A percentile compares a stretch with the other conserved stretches of the same genome.
Conservation (phyloP, 805 yeast species). For the Diddensiella santjacobensis region DNA sequence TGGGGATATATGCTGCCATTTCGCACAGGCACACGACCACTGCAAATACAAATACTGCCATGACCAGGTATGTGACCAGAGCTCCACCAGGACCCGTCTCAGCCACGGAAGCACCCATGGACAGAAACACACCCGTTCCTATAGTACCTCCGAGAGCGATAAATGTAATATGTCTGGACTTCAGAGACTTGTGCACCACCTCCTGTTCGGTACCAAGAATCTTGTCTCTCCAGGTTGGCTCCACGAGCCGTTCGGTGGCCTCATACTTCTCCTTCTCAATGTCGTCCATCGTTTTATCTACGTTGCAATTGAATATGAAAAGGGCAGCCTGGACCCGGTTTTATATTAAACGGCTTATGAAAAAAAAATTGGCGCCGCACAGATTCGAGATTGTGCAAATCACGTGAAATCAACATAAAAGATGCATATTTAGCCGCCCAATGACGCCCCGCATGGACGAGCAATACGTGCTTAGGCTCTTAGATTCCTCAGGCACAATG, state of each 20-base stretch:
- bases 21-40: conserved; percentile 57
- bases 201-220: conserved; percentile 15
- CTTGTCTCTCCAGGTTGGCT: conserved; percentile 8
- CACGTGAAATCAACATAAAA: neutral
- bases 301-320: too few relatives aligned
- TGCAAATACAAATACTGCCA: conserved; percentile 56
- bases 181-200: conserved; percentile 31
- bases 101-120: conserved; percentile 23
- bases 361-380: neutral
- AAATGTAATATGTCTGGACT: conserved; percentile 62
- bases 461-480: too few relatives aligned
- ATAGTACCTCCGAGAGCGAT: conserved; percentile 74
- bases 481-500: too few relatives aligned
- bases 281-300: neutral
- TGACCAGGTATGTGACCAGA: conserved; percentile 33
- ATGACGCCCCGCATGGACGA: too few relatives aligned
- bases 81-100: conserved; percentile 32
- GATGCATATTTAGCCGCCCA: neutral
- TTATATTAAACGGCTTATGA: neutral
- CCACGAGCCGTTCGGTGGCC: neutral
- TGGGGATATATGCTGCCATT: conserved; percentile 50
- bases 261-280: neutral
- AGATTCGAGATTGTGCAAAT: neutral
- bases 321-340: too few relatives aligned
- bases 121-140: conserved; percentile 71